Conservation (phyloP, 2,329 filamentous ascomycete species). For the Paraconiothyrium brasiliense region DNA sequence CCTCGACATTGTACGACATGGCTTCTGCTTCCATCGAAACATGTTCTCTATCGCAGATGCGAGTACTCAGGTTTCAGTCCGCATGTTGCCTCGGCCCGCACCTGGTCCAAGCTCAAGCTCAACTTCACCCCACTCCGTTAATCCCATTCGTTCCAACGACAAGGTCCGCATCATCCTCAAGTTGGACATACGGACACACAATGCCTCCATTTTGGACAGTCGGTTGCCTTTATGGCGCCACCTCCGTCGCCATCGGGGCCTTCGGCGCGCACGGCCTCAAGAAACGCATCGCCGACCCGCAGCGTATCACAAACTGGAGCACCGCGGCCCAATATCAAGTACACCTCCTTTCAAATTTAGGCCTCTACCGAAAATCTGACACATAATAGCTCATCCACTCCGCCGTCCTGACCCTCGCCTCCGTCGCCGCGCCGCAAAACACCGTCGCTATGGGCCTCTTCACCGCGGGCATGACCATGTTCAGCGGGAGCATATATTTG, state of each 20-base stretch:
- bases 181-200: constrained; percentile 10
- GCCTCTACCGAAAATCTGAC: neutral
- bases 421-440: constrained; percentile 62
- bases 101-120: constrained; percentile 29
- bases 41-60: too few relatives aligned
- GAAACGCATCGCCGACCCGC: constrained; percentile 66
- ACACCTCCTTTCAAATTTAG: neutral
- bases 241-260: constrained; percentile 69
- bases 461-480: constrained; percentile 72
- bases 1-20: too few relatives aligned
- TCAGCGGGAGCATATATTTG: constrained; percentile 72
- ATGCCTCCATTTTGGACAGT: constrained; percentile 66
- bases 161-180: neutral
- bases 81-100: constrained; percentile 24
- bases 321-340: constrained; percentile 76
- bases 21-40: too few relatives aligned
- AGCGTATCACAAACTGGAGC: constrained; percentile 66
- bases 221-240: constrained; percentile 70
- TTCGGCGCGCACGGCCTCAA: constrained; percentile 76
- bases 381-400: constrained; percentile 67
- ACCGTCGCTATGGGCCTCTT: constrained; percentile 67
- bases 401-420: constrained; percentile 66
- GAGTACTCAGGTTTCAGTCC: too few relatives aligned
- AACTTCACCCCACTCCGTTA: constrained; percentile 22
- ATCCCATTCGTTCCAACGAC: neutral